Evolutionary conservation across 768 basidiomycete species (phyloP), one percentile per base, ranked within the genome.

Genomic region (Megacollybia marginata): DNA sequence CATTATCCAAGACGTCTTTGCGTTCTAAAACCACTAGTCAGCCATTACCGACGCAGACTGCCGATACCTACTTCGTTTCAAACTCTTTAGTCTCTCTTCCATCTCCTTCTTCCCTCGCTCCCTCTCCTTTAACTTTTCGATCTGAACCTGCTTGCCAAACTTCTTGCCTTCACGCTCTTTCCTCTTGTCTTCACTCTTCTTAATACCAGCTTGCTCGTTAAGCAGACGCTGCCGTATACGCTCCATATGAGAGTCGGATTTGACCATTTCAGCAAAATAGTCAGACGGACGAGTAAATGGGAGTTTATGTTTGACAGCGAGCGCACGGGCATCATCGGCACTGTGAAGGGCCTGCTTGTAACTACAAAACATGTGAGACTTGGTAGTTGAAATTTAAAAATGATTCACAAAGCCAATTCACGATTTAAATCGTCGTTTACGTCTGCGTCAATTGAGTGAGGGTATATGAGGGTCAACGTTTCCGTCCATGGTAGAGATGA

Each of bases 231-330:
- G 85, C 48, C 96, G 86, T 56, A 98, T 89, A 52, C 92, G 83
- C 64, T 96, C 92, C 96, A 99, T 99, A 68, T 99, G 96, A 7
- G 88, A 73, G 59, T 99, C 96, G 32, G 84, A 85, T 67, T 98
- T 97, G 57, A 97, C 87, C 95, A 98, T 98, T 69, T 98, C 95
- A 19, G 95, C 95, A 55, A 95, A 98, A 65, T 93, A 98, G 67
- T 97, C 95, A 0, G 80, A 58, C 0, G 96, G 96, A 12, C 95
- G 86, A 9, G 89, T 87, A 69, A 96, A 98, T 0, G 93, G 83
- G 52, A 92, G 71, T 19, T 82, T 78, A 63, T 84, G 77, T 58
- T 88, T 84, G 11, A 76, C 68, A n/a, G 90, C 90, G n/a, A 92
- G 79, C 2, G 74, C 62, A 47, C 80, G 82, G 2, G 92, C 92